Percentiles rank a stretch among this genome's conserved stretches.
Conservation (phyloP, 2,329 filamentous ascomycete genomes). For the Talaromyces sp. region DNA sequence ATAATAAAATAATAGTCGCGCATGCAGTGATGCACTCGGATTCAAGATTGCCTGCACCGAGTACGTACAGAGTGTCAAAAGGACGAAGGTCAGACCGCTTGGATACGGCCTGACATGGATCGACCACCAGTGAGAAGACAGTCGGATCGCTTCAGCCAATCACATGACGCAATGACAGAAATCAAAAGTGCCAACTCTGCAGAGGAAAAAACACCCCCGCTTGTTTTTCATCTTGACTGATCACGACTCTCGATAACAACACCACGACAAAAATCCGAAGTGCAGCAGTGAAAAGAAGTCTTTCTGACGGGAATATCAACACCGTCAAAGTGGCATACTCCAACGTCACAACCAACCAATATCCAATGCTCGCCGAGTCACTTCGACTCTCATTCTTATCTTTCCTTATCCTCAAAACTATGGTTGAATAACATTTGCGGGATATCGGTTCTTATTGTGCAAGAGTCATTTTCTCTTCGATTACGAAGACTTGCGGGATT, state of each 20-base stretch:
- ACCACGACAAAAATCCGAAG: background rate
- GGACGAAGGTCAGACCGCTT: too few species aligned
- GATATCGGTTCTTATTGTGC: constrained; percentile 8
- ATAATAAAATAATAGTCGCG: background rate
- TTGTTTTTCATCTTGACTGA: background rate
- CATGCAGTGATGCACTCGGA: too few species aligned
- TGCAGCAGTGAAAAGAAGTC: too few species aligned
- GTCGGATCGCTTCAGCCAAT: background rate
- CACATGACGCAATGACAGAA: background rate
- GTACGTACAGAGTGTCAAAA: too few species aligned
- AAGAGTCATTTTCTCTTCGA: background rate
- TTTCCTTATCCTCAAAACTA: constrained; percentile 13
- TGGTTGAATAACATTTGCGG: constrained; percentile 38
- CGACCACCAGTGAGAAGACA: too few species aligned
- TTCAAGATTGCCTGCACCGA: too few species aligned
- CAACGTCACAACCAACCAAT: background rate
- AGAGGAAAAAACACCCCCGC: background rate
- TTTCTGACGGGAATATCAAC: background rate
- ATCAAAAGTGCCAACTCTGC: background rate
- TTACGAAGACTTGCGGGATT: background rate
- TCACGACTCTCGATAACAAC: background rate
- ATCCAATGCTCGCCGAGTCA: background rate
- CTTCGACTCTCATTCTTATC: constrained; percentile 5
- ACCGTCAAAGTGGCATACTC: constrained; percentile 7
- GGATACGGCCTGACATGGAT: too few species aligned